Conservation (phyloP, 768 basidiomycete genomes). For the Tulasnella sp. region DNA sequence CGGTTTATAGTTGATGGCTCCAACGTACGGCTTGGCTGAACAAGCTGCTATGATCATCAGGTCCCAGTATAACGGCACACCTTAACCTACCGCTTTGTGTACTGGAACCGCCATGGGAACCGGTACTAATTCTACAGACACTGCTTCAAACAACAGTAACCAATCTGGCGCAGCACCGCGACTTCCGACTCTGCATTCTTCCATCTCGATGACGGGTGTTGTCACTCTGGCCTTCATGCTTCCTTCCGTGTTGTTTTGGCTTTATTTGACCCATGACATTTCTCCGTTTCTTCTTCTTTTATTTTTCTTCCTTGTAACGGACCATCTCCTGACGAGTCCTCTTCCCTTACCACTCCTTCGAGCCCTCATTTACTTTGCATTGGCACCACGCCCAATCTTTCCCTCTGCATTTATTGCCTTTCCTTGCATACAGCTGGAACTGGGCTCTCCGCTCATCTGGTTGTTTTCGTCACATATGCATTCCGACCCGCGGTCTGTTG, state of each 20-base stretch:
- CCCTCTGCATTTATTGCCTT: neutral
- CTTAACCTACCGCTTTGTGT: constrained; percentile 28
- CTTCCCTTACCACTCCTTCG: neutral
- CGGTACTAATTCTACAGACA: neutral
- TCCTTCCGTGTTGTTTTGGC: neutral
- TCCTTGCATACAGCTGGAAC: neutral
- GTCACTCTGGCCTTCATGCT: neutral
- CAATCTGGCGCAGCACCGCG: neutral
- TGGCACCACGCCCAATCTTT: neutral
- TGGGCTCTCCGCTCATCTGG: neutral
- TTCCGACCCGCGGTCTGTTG: neutral
- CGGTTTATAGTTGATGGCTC: constrained; percentile 34
- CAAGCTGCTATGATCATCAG: constrained; percentile 48
- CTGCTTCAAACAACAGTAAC: neutral
- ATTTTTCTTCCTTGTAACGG: neutral
- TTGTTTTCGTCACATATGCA: neutral
- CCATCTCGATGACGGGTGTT: neutral
- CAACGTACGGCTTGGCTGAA: constrained; percentile 49
- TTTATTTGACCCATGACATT: neutral
- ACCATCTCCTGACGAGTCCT: neutral
- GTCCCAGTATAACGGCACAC: constrained; percentile 40
- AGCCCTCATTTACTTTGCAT: neutral
- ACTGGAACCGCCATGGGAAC: neutral
- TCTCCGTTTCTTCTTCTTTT: neutral
- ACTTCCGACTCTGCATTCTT: neutral